A percentile compares a stretch with the other conserved stretches of the same genome.
Conservation (phyloP, 441 rosid species). For the Erysimum pusillum region DNA sequence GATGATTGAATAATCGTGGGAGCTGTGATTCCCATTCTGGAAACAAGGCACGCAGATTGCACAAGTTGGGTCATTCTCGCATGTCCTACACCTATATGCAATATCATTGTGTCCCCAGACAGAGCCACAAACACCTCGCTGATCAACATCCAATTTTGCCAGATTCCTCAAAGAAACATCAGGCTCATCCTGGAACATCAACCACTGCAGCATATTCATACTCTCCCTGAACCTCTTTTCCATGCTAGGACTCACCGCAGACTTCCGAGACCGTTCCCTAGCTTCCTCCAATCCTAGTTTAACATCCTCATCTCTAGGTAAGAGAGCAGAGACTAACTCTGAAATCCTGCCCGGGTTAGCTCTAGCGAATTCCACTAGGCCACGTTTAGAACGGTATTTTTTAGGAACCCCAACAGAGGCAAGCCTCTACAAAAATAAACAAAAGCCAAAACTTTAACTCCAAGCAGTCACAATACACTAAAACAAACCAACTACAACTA, state of each 20-base stretch:
- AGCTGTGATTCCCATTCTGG: slow-evolving; percentile 79
- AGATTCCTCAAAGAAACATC: slow-evolving; percentile 59
- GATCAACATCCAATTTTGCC: slow-evolving; percentile 58
- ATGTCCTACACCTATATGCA: slow-evolving; percentile 89
- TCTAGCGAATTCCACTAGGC: slow-evolving; percentile 64
- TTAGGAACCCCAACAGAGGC: slow-evolving; percentile 66
- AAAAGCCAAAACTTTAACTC: slow-evolving; percentile 12
- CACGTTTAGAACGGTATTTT: slow-evolving; percentile 58
- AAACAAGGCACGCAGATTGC: slow-evolving; percentile 98
- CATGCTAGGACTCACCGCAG: slow-evolving; percentile 47
- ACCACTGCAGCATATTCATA: slow-evolving; percentile 86
- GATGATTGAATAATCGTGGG: slow-evolving; percentile 85
- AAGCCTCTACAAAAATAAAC: slow-evolving; percentile 65
- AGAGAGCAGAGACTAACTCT: slow-evolving; percentile 65
- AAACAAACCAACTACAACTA: slow-evolving; percentile 26
- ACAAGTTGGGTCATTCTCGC: slow-evolving; percentile 93
- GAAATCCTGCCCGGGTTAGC: slow-evolving; percentile 53
- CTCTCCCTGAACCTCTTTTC: slow-evolving; percentile 63
- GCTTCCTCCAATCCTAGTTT: slow-evolving; percentile 51
- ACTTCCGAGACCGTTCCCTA: slow-evolving; percentile 52
- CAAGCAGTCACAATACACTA: slow-evolving; percentile 14
- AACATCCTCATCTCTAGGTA: slow-evolving; percentile 82
- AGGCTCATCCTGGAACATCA: slow-evolving; percentile 87
- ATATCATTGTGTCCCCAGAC: slow-evolving; percentile 95
- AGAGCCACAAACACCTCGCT: slow-evolving; percentile 96